Percentiles rank a stretch among this genome's conserved stretches.
Conservation (phyloP, 2,329 filamentous ascomycete genomes). For the Septoria petroselini region DNA sequence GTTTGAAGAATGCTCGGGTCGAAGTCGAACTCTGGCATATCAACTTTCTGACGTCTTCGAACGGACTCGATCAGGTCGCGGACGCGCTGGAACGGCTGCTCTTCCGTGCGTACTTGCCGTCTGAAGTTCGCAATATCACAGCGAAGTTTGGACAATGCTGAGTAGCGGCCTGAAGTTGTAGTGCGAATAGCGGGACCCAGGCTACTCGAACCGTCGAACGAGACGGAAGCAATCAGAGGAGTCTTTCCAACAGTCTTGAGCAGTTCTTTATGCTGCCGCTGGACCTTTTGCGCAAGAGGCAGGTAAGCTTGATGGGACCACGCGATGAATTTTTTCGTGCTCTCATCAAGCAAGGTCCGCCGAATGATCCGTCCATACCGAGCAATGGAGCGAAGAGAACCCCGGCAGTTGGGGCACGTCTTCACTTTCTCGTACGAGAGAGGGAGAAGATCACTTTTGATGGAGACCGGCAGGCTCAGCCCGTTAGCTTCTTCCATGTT, state of each 20-base stretch:
- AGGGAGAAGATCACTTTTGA: conserved; percentile 38
- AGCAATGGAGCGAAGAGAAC: conserved; percentile 55
- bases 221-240: no score
- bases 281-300: conserved; percentile 41
- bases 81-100: conserved; percentile 52
- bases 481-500: conserved; percentile 35
- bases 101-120: conserved; percentile 42
- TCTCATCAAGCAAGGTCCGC: conserved; percentile 59
- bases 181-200: no score
- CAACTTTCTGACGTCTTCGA: conserved; percentile 33
- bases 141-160: no score
- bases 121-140: conserved; percentile 24
- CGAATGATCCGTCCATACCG: conserved; percentile 63
- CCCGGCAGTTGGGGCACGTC: conserved; percentile 59
- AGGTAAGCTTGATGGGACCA: conserved; percentile 49
- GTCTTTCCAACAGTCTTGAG: conserved; percentile 2
- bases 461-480: conserved; percentile 21
- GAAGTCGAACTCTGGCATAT: conserved; percentile 21
- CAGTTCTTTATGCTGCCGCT: conserved; percentile 22
- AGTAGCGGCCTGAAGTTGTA: no score
- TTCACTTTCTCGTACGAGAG: conserved; percentile 52
- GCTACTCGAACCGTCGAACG: no score
- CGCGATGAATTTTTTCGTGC: conserved; percentile 62
- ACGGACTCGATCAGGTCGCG: conserved; percentile 46
- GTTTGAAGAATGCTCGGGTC: conserved; percentile 33